These are phyloP conservation scores for Hippophae rhamnoides DNA, from an alignment of 306 rosid genomes.

Conservation along the genomic window DNA sequence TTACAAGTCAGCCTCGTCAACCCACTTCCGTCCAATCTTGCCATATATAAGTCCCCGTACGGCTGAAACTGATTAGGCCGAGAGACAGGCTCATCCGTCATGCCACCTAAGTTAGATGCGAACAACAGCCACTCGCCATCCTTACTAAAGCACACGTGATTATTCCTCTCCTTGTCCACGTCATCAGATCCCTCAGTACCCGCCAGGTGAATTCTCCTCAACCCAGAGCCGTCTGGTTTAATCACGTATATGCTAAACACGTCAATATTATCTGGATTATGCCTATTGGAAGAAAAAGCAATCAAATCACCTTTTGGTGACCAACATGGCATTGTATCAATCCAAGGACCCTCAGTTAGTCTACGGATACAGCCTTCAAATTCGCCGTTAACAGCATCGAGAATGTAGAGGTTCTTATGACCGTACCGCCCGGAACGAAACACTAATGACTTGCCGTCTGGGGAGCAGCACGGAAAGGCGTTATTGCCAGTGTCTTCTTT, in stretches of 20 bases:
- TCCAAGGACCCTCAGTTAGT: slow-evolving; percentile 67
- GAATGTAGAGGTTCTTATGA: slow-evolving; percentile 57
- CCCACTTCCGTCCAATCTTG: slow-evolving; percentile 63
- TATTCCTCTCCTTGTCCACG: slow-evolving; percentile 52
- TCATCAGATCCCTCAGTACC: slow-evolving; percentile 28
- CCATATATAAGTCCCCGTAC: slow-evolving; percentile 58
- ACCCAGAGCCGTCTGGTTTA: slow-evolving; percentile 50
- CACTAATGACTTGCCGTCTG: slow-evolving; percentile 60
- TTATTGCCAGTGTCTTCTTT: slow-evolving; percentile 52
- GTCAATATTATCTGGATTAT: slow-evolving; percentile 28
- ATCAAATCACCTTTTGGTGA: slow-evolving; percentile 75
- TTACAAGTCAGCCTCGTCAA: slow-evolving; percentile 77
- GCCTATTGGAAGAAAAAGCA: slow-evolving; percentile 76
- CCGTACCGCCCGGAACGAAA: slow-evolving; percentile 78
- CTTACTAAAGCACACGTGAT: slow-evolving; percentile 70
- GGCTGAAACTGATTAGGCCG: slow-evolving; percentile 87
- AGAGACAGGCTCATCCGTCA: slow-evolving; percentile 64
- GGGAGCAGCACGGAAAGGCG: slow-evolving; percentile 74
- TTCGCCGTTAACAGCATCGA: slow-evolving; percentile 65
- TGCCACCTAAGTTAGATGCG: slow-evolving; percentile 62
- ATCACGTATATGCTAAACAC: slow-evolving; percentile 61
- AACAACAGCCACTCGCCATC: slow-evolving; percentile 75
- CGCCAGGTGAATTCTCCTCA: slow-evolving; percentile 53
- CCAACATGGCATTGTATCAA: slow-evolving; percentile 91
- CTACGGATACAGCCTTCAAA: slow-evolving; percentile 35